A percentile compares a stretch with the other conserved stretches of the same genome.
Conservation (phyloP, 179 eudicot genomes). For the Beta macrorhiza region DNA sequence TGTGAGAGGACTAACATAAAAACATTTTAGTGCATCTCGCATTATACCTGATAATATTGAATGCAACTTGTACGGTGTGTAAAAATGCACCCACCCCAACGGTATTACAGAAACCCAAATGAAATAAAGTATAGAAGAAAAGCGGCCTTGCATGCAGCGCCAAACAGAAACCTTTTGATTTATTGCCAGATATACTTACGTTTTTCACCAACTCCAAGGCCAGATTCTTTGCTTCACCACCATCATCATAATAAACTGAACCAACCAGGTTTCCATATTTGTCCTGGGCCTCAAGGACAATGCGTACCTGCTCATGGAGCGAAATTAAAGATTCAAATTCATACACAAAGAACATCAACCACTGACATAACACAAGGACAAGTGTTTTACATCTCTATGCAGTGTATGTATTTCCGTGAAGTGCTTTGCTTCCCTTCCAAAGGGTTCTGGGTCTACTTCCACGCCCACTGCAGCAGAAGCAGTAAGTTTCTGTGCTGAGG, state of each 20-base stretch:
- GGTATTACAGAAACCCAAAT: background rate
- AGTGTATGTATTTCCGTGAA: slow-evolving; percentile 87
- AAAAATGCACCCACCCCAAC: background rate
- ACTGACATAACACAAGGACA: slow-evolving; percentile 17
- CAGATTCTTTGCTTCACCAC: slow-evolving; percentile 76
- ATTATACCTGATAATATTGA: background rate
- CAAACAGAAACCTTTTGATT: background rate
- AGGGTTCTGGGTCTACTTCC: slow-evolving; percentile 76
- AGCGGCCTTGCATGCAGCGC: background rate
- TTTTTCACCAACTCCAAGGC: slow-evolving; percentile 82
- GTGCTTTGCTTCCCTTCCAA: slow-evolving; percentile 94
- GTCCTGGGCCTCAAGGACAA: slow-evolving; percentile 83
- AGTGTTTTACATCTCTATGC: slow-evolving; percentile 77
- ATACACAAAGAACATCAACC: slow-evolving; percentile 10
- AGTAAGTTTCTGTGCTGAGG: slow-evolving; percentile 85
- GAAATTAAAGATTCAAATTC: slow-evolving; percentile 10
- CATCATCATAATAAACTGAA: slow-evolving; percentile 85
- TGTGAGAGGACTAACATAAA: background rate
- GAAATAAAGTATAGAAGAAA: background rate
- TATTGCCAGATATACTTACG: slow-evolving; percentile 40
- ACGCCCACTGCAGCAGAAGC: slow-evolving; percentile 48
- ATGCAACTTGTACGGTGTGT: background rate
- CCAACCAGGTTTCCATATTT: slow-evolving; percentile 77
- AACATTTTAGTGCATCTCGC: background rate
- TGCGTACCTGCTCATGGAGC: slow-evolving; percentile 61